These are phyloP conservation scores for Medakamo hakoo DNA, from an alignment of 139 green algal genomes.

Conservation along the genomic window DNA sequence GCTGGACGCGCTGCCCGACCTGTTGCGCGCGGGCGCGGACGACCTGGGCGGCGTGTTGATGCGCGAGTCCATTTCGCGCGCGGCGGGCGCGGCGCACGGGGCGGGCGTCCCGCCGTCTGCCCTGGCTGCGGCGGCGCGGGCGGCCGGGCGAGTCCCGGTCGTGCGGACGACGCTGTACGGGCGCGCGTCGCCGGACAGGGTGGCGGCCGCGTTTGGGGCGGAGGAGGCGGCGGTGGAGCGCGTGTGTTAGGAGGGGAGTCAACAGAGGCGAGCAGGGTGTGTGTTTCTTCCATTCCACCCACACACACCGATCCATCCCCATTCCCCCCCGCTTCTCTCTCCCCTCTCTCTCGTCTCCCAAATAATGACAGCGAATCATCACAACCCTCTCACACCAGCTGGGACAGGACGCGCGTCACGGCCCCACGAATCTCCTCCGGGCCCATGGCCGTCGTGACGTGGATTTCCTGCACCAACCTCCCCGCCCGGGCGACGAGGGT, in stretches of 20 bases:
- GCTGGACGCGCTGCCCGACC: slow-evolving; percentile 28
- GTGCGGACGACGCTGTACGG: slow-evolving; percentile 72
- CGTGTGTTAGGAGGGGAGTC: too few species aligned
- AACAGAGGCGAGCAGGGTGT: too few species aligned
- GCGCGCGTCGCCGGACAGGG: too few species aligned
- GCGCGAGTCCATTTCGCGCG: slow-evolving; percentile 80
- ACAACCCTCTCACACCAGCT: slow-evolving; percentile 10
- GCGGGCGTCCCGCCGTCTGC: slow-evolving; percentile 46
- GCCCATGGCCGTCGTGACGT: slow-evolving; percentile 19
- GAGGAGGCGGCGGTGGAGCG: too few species aligned
- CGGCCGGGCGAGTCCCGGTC: slow-evolving; percentile 24
- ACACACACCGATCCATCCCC: not conserved
- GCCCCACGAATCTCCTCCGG: slow-evolving; percentile 15
- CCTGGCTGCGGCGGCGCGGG: slow-evolving; percentile 58
- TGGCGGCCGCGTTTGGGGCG: too few species aligned
- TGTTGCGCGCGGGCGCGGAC: slow-evolving; percentile 67
- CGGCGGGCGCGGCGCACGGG: slow-evolving; percentile 57
- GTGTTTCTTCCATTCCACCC: too few species aligned
- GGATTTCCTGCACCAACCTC: slow-evolving; percentile 31
- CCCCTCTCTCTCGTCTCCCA: not conserved
- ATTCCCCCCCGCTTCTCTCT: not conserved
- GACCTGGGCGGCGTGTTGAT: slow-evolving; percentile 85
- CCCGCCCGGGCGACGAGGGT: slow-evolving; percentile 32
- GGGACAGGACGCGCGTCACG: slow-evolving; percentile 27
- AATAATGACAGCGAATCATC: not conserved